Conservation (phyloP, 495 filamentous ascomycete species). For the Aspergillus ellipticus region DNA sequence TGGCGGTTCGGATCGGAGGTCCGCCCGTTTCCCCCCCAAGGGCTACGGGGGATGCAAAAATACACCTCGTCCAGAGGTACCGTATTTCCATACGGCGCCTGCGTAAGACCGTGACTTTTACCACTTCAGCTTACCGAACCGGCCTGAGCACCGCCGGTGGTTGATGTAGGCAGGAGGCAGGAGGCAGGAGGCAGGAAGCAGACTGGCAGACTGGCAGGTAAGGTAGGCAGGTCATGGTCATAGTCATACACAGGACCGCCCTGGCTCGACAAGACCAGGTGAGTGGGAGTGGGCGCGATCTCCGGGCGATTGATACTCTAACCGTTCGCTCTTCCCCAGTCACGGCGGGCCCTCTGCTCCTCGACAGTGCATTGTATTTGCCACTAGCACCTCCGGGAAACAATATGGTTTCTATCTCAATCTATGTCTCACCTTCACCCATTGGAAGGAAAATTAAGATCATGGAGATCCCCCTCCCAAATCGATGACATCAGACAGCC, state of each 20-base stretch:
- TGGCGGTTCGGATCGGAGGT: conserved; percentile 6
- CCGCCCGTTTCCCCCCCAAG: conserved; percentile 2
- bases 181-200: not conserved
- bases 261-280: too few relatives aligned
- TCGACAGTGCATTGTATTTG: not conserved
- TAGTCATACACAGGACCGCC: too few relatives aligned
- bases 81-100: not conserved
- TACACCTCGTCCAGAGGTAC: not conserved
- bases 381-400: not conserved
- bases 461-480: not conserved
- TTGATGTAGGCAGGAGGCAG: too few relatives aligned
- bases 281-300: not conserved
- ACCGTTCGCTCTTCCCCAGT: not conserved
- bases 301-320: not conserved
- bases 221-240: too few relatives aligned
- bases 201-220: too few relatives aligned
- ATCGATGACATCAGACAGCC: conserved; percentile 1
- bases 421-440: not conserved
- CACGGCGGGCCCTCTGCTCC: not conserved
- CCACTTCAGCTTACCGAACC: not conserved
- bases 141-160: not conserved
- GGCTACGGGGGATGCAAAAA: conserved; percentile 2
- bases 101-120: not conserved
- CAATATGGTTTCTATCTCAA: not conserved
- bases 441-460: not conserved